Base-by-base conservation (phyloP, 1,284 basidiomycete genomes). In the Pterula multifida region DNA sequence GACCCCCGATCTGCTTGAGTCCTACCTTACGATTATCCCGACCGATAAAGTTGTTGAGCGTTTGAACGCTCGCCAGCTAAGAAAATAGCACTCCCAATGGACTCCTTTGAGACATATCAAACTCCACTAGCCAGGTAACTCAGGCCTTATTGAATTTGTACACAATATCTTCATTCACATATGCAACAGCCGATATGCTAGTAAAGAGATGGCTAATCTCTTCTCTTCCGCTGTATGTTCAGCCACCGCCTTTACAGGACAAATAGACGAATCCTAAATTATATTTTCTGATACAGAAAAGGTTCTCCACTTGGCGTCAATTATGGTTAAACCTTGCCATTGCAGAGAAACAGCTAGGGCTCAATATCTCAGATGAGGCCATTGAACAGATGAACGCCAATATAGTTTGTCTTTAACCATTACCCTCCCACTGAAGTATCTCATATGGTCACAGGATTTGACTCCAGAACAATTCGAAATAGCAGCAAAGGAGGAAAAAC, bases 251-350 rank as follows among this genome's bases (percentile, higher is more conserved):
- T 21, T 39, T 22, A n/a, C n/a, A n/a, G n/a, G n/a, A 3, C 15
- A 35, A 28, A 47, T n/a, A 21, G 21, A 36, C 24, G 17, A 17
- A 15, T 22, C 1, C 17, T n/a, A 12, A 49, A 13, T 17, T 12
- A 6, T 25, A 42, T 17, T 13, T 46, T 19, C 35, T 44, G 19
- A 22, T 48, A 46, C 49, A 96, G 93, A 95, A 89, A 56, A 88
- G 96, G 22, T 98, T 96, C 68, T 81, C 81, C 54, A 98, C 94
- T n/a, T 98, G 95, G 95, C 76, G 95, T 57, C 77, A 88, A 63
- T 77, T 98, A 22, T 98, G 95, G 95, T 79, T 98, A 57, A 95
- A 88, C 66, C 86, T 98, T 45, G 96, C 95, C 51, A 86, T 90
- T 51, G 95, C 94, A 9, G 93, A 98, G 68, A 93, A 96, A 71